Base-by-base conservation (phyloP, 495 filamentous ascomycete genomes). In the Penicillium simplicissimum region DNA sequence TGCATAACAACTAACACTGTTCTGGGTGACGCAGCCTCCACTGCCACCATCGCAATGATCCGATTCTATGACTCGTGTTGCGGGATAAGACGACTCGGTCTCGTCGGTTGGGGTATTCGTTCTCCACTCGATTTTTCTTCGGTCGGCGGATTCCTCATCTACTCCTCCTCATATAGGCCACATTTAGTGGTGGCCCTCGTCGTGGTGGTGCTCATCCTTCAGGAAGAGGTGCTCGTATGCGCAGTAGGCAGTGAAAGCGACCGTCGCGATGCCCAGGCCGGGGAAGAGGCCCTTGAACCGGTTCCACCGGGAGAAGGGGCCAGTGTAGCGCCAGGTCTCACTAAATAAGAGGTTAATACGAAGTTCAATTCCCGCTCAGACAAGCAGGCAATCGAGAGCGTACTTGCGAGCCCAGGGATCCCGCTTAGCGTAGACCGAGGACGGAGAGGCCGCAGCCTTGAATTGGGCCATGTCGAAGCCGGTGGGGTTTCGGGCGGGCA, bases 251-350 rank as follows among this genome's bases (percentile, higher is more conserved):
- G 88, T 87, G 75, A 98, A 98, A 11, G 93, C 93, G 48, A 94
- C 94, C 9, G 88, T 89, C 6, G 92, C 95, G 62, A 91, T 95
- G 48, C 95, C 96, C 52, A 98, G 79, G 52, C 95, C 95, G 33
- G 95, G 95, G 76, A 98, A 89, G 57, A 86, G 79, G 58, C 85
- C 79, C 76, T 85, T 90, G 81, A 97, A 96, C 23, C 95, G 90
- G 79, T 96, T 94, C 74, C 77, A 90, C 55, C 94, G 85, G 58
- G 87, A 87, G 83, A 97, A 98, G 43, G 86, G 88, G 65, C 93
- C 96, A 51, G 86, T 86, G 80, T 96, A 97, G 68, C 95, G 87
- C 95, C 95, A 98, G 72, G 89, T 81, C 77, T 98, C 95, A 62
- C 95, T 98, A 74, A 23, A 51, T 47, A 53, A 42, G 34, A 8